phyloP scores from a whole-genome alignment of 371 early-diverging fungal genomes.

The Mucor circinelloides region DNA sequence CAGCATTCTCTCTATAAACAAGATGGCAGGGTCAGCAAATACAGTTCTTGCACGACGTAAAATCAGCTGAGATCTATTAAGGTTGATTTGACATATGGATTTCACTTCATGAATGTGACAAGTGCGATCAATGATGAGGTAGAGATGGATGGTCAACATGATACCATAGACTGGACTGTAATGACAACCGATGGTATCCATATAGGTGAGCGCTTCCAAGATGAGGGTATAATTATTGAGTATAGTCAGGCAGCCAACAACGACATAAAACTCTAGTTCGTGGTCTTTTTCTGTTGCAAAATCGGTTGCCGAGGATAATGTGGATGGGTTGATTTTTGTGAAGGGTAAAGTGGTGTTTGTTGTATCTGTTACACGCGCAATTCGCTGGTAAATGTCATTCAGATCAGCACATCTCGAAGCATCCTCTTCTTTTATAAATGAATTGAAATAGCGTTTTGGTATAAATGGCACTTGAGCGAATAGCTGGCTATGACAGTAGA shows the following conservation, averaged over 20 bases:
- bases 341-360: not conserved
- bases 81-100: conserved; percentile 35
- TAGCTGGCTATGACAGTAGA: conserved; percentile 39
- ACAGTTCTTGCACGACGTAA: conserved; percentile 25
- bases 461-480: conserved; percentile 39
- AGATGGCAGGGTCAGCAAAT: conserved; percentile 27
- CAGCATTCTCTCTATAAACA: conserved; percentile 37
- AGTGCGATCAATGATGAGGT: conserved; percentile 27
- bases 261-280: conserved; percentile 26
- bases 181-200: conserved; percentile 41
- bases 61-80: conserved; percentile 32
- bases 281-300: conserved; percentile 10
- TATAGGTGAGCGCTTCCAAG: conserved; percentile 29
- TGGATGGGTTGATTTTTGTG: not conserved
- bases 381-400: conserved; percentile 33
- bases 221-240: conserved; percentile 37
- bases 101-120: conserved; percentile 24
- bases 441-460: conserved; percentile 30
- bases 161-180: conserved; percentile 42
- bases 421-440: conserved; percentile 25
- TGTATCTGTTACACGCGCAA: not conserved
- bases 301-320: not conserved
- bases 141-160: conserved; percentile 28
- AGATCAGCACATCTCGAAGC: conserved; percentile 17
- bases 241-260: conserved; percentile 26